Evolutionary conservation across 2,329 filamentous ascomycete genomes (phyloP).

Genomic region (Fusarium proliferatum): DNA sequence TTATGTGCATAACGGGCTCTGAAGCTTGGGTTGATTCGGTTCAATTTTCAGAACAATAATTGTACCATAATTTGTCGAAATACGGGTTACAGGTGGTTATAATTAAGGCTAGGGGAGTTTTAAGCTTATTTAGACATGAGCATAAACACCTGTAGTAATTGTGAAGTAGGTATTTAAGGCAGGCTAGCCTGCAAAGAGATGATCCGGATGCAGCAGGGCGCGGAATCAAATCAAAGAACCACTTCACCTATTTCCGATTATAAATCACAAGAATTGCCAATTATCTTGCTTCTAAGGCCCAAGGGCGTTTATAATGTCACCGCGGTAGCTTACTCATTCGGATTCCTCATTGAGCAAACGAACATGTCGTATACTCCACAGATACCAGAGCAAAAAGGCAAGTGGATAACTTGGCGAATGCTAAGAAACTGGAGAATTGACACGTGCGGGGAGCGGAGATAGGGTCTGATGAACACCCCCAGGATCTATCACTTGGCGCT

Average conservation of each 20-base stretch:
- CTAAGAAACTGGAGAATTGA: not conserved
- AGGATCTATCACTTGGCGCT: not conserved
- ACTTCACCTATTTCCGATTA: no score
- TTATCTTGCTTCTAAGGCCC: no score
- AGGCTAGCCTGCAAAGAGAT: no score
- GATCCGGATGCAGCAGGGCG: no score
- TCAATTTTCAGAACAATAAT: not conserved
- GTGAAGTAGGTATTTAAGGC: no score
- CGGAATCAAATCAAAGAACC: no score
- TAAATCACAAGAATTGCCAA: no score
- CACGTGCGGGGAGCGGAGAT: not conserved
- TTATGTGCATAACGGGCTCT: not conserved
- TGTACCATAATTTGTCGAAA: not conserved
- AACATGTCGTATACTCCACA: not conserved
- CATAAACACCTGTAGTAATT: no score
- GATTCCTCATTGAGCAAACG: not conserved
- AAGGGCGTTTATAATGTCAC: no score
- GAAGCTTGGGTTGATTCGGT: not conserved
- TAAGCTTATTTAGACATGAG: not conserved
- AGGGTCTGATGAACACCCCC: not conserved
- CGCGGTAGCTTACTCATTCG: slow-evolving; percentile 9
- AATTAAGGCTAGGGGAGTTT: no score
- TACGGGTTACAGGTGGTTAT: no score
- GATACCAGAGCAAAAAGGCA: not conserved
- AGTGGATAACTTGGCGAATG: slow-evolving; percentile 54